A percentile compares a stretch with the other conserved stretches of the same genome.
Conservation (phyloP, 176 grass and related monocot genomes). For the Microstegium vimineum region DNA sequence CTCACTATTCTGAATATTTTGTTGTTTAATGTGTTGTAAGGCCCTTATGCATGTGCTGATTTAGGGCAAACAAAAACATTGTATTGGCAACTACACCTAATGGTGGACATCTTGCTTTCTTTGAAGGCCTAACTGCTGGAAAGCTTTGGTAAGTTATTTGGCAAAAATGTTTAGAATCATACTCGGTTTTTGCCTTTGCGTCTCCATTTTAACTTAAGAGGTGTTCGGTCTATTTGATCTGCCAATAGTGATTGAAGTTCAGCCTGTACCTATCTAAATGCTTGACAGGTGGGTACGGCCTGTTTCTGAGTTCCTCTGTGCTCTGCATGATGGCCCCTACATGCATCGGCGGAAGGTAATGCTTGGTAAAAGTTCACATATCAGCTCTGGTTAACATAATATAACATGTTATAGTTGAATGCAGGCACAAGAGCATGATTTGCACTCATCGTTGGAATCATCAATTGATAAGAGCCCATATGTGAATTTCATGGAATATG, state of each 20-base stretch:
- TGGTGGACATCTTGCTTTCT: slow-evolving; percentile 89
- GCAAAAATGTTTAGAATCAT: background rate
- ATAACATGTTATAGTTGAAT: slow-evolving; percentile 25
- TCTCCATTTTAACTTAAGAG: background rate
- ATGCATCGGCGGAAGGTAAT: slow-evolving; percentile 77
- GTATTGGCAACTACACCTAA: slow-evolving; percentile 87
- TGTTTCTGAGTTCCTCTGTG: slow-evolving; percentile 60
- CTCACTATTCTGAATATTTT: background rate
- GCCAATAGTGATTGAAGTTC: background rate
- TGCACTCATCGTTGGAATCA: slow-evolving; percentile 57
- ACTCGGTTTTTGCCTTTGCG: background rate
- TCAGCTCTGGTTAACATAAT: slow-evolving; percentile 17
- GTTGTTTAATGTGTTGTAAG: slow-evolving; percentile 1
- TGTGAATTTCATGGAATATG: slow-evolving; percentile 78
- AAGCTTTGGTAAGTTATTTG: slow-evolving; percentile 62
- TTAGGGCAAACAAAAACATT: slow-evolving; percentile 81
- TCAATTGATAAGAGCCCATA: slow-evolving; percentile 78
- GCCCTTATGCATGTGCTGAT: slow-evolving; percentile 20
- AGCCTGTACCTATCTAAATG: slow-evolving; percentile 4
- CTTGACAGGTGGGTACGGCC: slow-evolving; percentile 78
- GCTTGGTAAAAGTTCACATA: slow-evolving; percentile 25
- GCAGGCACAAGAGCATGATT: slow-evolving; percentile 40
- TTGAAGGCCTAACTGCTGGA: slow-evolving; percentile 75
- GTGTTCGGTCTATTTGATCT: background rate
- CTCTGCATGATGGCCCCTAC: slow-evolving; percentile 63